Percentiles rank a stretch among this genome's conserved stretches.
These are phyloP conservation scores for Musa troglodytarum DNA, from an alignment of 176 grass and related monocot genomes.

Conservation along the genomic window DNA sequence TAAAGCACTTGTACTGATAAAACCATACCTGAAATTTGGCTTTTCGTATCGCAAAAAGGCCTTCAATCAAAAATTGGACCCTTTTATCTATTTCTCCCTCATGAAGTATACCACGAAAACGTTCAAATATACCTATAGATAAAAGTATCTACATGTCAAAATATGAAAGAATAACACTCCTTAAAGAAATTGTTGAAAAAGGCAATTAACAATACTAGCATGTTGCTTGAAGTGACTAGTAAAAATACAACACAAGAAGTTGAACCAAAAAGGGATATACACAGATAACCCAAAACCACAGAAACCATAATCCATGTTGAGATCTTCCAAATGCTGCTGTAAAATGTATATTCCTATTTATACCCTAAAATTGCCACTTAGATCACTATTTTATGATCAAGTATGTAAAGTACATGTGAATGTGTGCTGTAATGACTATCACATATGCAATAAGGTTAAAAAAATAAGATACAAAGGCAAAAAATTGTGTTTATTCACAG, in stretches of 20 bases:
- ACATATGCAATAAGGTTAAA: no score
- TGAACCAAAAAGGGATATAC: neutral
- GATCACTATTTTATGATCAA: neutral
- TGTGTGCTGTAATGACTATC: no score
- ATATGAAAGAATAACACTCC: neutral
- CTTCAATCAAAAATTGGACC: constrained; percentile 93
- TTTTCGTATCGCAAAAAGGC: constrained; percentile 94
- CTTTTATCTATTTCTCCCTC: constrained; percentile 97
- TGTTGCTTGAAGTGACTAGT: neutral
- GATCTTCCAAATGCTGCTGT: neutral
- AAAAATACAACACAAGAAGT: neutral
- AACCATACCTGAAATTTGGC: constrained; percentile 85
- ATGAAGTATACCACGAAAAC: constrained; percentile 92
- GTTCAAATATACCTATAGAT: constrained; percentile 86
- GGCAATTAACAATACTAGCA: neutral
- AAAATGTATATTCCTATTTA: neutral
- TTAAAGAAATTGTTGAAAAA: neutral
- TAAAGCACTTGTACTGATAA: neutral
- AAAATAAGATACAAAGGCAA: no score
- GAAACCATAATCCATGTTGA: neutral
- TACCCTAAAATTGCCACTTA: neutral
- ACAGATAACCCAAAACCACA: neutral
- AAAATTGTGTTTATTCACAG: no score
- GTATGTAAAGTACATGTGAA: no score
- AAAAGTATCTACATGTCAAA: neutral